phyloP scores from a whole-genome alignment of 2,329 filamentous ascomycete genomes.

The Diaporthe velutina region DNA sequence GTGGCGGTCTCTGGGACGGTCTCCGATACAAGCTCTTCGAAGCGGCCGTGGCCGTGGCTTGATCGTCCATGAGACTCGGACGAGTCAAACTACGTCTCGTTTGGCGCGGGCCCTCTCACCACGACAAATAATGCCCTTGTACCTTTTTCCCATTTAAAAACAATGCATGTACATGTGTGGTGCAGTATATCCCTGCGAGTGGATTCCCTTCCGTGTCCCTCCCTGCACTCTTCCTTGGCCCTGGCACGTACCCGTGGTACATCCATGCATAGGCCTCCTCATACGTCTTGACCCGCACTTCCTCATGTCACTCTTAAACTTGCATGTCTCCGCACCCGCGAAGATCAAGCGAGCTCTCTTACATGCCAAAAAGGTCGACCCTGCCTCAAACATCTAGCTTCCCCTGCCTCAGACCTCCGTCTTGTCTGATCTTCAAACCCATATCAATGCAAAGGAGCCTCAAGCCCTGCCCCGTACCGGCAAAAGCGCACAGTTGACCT shows the following conservation, averaged over 20 bases:
- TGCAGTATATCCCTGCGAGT: slow-evolving; percentile 24
- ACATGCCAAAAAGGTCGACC: slow-evolving; percentile 52
- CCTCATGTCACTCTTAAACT: slow-evolving; percentile 59
- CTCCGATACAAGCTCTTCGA: slow-evolving; percentile 13
- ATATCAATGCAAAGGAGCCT: slow-evolving; percentile 47
- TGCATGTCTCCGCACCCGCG: slow-evolving; percentile 54
- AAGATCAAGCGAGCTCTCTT: slow-evolving; percentile 51
- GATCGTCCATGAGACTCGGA: slow-evolving; percentile 34
- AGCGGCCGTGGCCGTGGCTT: slow-evolving; percentile 20
- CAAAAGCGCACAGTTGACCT: slow-evolving; percentile 35
- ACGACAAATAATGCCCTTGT: slow-evolving; percentile 14
- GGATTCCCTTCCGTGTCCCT: slow-evolving; percentile 7
- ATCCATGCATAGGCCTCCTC: slow-evolving; percentile 35
- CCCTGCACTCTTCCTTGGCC: slow-evolving; percentile 36
- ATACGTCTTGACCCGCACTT: slow-evolving; percentile 40
- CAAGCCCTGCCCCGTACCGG: slow-evolving; percentile 41
- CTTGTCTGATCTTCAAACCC: slow-evolving; percentile 54
- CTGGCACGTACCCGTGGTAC: slow-evolving; percentile 45
- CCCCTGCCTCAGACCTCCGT: slow-evolving; percentile 43
- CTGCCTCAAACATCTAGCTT: slow-evolving; percentile 49
- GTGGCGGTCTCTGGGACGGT: slow-evolving; percentile 28
- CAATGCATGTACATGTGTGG: neutral
- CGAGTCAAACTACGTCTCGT: slow-evolving; percentile 34
- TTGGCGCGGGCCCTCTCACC: slow-evolving; percentile 34
- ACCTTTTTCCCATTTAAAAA: slow-evolving; percentile 30